Evolutionary conservation across 2,329 filamentous ascomycete species (phyloP).

Genomic region (Paraconiothyrium brasiliense): DNA sequence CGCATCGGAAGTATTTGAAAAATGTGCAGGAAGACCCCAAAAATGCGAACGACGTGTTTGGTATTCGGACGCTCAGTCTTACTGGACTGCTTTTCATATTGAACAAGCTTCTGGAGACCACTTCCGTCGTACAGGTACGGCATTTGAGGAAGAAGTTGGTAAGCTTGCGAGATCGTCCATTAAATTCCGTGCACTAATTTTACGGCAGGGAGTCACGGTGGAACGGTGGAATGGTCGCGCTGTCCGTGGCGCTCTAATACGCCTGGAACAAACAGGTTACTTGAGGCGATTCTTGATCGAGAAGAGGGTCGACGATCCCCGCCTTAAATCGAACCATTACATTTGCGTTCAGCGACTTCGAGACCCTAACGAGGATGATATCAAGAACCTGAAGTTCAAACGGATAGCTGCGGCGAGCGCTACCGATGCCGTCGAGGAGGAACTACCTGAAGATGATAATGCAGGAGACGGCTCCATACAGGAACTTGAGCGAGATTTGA

Average conservation of each 20-base stretch:
- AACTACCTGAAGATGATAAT: conserved; percentile 39
- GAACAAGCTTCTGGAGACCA: conserved; percentile 60
- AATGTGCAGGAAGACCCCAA: conserved; percentile 35
- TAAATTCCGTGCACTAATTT: conserved; percentile 25
- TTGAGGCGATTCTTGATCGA: conserved; percentile 49
- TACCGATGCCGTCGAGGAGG: conserved; percentile 27
- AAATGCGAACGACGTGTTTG: conserved; percentile 47
- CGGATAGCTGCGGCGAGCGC: conserved; percentile 28
- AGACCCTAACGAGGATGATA: conserved; percentile 46
- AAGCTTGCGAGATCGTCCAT: conserved; percentile 27
- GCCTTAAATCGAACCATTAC: conserved; percentile 33
- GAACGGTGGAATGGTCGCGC: conserved; percentile 51
- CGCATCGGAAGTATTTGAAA: conserved; percentile 60
- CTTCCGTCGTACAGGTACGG: conserved; percentile 60
- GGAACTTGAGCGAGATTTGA: conserved; percentile 43
- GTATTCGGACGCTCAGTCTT: conserved; percentile 56
- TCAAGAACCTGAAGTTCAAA: conserved; percentile 43
- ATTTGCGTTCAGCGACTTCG: conserved; percentile 54
- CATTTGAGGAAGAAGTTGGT: conserved; percentile 62
- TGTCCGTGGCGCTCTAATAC: conserved; percentile 50
- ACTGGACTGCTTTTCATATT: conserved; percentile 60
- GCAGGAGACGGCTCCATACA: conserved; percentile 42
- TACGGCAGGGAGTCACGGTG: conserved; percentile 39
- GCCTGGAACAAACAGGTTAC: conserved; percentile 52
- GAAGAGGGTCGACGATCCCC: conserved; percentile 33